Evolutionary conservation across 805 yeast genomes (phyloP), one percentile per base, ranked within the genome.

Genomic region (Lachancea quebecensis): DNA sequence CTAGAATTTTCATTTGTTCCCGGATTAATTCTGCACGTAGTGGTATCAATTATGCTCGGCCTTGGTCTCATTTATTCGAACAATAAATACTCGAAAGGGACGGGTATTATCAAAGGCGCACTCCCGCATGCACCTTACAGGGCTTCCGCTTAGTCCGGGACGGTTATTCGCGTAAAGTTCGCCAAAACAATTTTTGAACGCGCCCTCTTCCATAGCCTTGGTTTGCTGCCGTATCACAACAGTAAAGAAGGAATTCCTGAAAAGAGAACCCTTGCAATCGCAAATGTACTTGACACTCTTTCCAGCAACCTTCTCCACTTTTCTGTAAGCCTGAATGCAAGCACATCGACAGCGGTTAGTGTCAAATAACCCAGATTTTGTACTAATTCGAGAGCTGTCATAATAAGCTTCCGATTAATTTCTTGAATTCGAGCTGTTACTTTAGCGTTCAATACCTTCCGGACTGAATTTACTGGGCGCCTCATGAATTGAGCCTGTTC

Each of bases 351-450:
- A 4, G 47, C 34, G 3, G 54, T 55, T 15, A 60, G 47, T 10
- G 51, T 15, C 15, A 60, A 47, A 42, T 62, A 60, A 14, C 55
- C 40, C 4, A 57, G 28, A 28, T 48, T 51, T 48, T 62, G 67
- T 3, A 58, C 8, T 2, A 62, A 45, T 17, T 60, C 65, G n/a
- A 61, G 41, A 4, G 54, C 11, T 5, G 44, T 41, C 31, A 54
- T 48, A 31, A 41, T 50, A 14, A 60, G 43, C 8, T 46, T 39
- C 8, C n/a, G 10, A 29, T 50, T 46, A 37, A 58, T 49, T 18
- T 48, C 47, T 7, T 42, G 33, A 4, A 55, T 25, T 27, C 40
- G 40, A 7, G 38, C 39, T 4, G 42, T 32, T 21, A 57, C 39
- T 44, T 58, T 59, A 9, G 50, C 55, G 30, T n/a, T 41, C 15